Evolutionary conservation across 2,329 filamentous ascomycete genomes (phyloP), one percentile per base, ranked within the genome.

Genomic region (Furcasterigmium furcatum): DNA sequence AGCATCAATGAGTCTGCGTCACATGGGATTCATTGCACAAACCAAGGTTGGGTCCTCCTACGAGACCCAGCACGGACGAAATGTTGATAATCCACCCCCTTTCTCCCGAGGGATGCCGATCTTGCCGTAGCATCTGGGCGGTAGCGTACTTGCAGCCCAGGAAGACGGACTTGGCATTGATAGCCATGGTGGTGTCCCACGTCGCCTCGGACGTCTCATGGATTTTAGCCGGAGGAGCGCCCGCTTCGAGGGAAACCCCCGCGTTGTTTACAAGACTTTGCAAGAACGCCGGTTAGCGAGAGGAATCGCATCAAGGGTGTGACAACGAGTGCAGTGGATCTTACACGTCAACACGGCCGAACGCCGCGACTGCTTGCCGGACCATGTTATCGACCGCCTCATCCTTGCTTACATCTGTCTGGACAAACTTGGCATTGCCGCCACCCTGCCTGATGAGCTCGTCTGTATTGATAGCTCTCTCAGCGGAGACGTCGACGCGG

Each of bases 31-130:
- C 8, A 29, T 29, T 8, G 8, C 13, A 29, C 25, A 49, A 39
- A 66, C 64, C 47, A 44, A 56, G 55, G 30, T 54, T 24, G 32
- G 34, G 46, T 5, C 54, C 50, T 1, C 52, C 72, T 1, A 73
- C 62, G 0, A 70, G 46, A 0, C 71, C 73, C 29, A 64, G 59
- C 13, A 74, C 66, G 2, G 68, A 72, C 0, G 72, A 64, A 1
- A 71, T 68, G 43, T 77, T 77, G 35, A 77, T 65, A 41, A 77
- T 73, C 68, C 72, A 76, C 1, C 74, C 74, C 20, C 71, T 50
- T 38, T 73, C 66, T 14, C 72, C 68, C 3, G 51, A 56, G 2
- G 51, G 47, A 4, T 62, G 57, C 1, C 62, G 64, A 0, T 68
- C 59, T 49, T 82, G 78, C 7, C 61, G 59, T 10, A 77, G 58